These are phyloP conservation scores for Fusarium mangiferae DNA, from an alignment of 2,329 filamentous ascomycete species.

Conservation along the genomic window DNA sequence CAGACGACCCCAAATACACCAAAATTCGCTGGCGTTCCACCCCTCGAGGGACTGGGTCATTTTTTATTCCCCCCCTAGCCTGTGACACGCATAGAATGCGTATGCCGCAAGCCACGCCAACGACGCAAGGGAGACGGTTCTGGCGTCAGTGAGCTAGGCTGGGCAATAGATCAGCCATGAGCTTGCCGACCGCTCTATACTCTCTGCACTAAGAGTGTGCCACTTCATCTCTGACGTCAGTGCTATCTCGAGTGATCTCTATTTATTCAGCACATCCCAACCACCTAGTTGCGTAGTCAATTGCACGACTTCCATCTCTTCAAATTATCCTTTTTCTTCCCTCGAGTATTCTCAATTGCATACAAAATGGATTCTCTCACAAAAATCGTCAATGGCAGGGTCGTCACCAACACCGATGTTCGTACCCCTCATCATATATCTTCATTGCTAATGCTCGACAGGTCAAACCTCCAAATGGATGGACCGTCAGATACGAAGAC, in stretches of 20 bases:
- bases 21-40: too few species aligned
- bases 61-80: too few species aligned
- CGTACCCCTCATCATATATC: rapidly evolving
- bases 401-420: background rate
- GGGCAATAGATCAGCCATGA: background rate
- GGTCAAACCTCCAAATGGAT: background rate
- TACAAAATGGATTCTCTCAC: background rate
- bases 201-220: background rate
- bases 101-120: background rate
- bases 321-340: rapidly evolving
- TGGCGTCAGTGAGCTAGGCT: background rate
- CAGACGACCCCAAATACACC: too few species aligned
- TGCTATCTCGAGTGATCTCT: background rate
- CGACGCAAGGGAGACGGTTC: background rate
- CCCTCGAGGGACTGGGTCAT: too few species aligned
- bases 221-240: background rate
- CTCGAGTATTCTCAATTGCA: rapidly evolving
- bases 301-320: background rate
- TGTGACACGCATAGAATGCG: background rate
- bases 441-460: background rate
- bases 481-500: background rate
- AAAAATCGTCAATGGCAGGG: background rate
- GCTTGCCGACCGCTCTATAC: background rate
- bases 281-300: background rate
- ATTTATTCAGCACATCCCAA: background rate